Percentiles rank a stretch among this genome's conserved stretches.
Evolutionary conservation across 306 rosid species (phyloP).

Genomic region (Lupinus albus): DNA sequence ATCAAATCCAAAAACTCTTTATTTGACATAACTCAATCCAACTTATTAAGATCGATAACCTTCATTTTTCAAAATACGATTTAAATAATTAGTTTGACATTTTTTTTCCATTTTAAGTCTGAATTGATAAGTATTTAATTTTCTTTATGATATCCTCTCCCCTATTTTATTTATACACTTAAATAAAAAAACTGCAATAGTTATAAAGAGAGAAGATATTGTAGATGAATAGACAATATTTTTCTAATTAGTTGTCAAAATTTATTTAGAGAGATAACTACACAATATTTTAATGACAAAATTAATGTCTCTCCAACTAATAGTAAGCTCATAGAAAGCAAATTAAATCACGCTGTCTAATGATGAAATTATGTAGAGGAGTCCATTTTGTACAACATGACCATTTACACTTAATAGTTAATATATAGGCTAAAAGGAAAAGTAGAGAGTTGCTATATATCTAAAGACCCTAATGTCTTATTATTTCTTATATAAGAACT

Average conservation of each 20-base stretch:
- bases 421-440: background rate
- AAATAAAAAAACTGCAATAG: background rate
- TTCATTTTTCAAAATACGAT: background rate
- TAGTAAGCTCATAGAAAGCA: background rate
- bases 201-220: background rate
- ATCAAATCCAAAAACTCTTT: background rate
- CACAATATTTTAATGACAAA: background rate
- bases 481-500: slow-evolving; percentile 4
- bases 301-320: background rate
- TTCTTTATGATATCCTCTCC: background rate
- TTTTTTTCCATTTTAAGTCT: background rate
- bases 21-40: background rate
- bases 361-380: slow-evolving; percentile 27
- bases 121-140: background rate
- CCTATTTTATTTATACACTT: background rate
- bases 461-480: background rate
- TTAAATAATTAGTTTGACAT: background rate
- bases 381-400: slow-evolving; percentile 1
- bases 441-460: background rate
- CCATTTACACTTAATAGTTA: background rate
- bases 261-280: too few relatives aligned
- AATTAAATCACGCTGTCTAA: slow-evolving; percentile 25
- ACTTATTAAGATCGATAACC: too few relatives aligned
- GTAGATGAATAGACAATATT: background rate
- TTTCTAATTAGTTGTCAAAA: too few relatives aligned